These are phyloP conservation scores for Calonectria pauciramosa DNA, from an alignment of 2,329 filamentous ascomycete species.

Conservation along the genomic window DNA sequence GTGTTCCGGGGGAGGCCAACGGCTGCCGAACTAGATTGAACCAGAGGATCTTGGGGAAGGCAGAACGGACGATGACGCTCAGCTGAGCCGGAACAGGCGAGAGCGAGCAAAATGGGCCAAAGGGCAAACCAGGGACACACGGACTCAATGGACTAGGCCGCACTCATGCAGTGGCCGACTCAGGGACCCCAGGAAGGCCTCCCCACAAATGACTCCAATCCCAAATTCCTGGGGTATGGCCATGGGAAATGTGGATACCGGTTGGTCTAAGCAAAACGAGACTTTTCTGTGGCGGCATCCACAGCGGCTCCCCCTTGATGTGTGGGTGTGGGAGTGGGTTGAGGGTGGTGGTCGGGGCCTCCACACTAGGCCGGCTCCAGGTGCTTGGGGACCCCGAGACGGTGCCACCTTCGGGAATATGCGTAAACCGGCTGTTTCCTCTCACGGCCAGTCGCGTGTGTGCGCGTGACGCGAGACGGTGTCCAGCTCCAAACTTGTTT, in stretches of 20 bases:
- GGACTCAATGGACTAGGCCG: background rate
- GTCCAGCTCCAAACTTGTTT: background rate
- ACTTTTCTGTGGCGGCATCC: background rate
- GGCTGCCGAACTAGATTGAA: background rate
- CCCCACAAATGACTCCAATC: conserved; percentile 22
- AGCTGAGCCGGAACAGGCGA: conserved; percentile 1
- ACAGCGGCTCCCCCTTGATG: background rate
- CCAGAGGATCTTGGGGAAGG: conserved; percentile 9
- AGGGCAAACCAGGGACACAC: conserved; percentile 7
- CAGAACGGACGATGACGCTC: conserved; percentile 7
- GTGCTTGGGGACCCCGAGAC: background rate
- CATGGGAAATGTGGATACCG: background rate
- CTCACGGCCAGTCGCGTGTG: background rate
- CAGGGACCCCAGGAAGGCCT: conserved; percentile 2
- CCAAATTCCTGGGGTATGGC: conserved; percentile 19
- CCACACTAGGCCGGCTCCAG: background rate
- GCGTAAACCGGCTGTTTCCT: background rate
- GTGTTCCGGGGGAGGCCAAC: conserved; percentile 7
- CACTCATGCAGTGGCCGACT: conserved; percentile 13
- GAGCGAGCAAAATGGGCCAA: background rate
- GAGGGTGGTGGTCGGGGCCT: background rate
- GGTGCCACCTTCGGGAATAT: background rate
- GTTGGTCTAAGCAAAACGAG: background rate
- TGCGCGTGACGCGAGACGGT: conserved; percentile 1
- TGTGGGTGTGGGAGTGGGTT: background rate